phyloP scores from a whole-genome alignment of 2,329 filamentous ascomycete species.

The Alternaria gaisen region DNA sequence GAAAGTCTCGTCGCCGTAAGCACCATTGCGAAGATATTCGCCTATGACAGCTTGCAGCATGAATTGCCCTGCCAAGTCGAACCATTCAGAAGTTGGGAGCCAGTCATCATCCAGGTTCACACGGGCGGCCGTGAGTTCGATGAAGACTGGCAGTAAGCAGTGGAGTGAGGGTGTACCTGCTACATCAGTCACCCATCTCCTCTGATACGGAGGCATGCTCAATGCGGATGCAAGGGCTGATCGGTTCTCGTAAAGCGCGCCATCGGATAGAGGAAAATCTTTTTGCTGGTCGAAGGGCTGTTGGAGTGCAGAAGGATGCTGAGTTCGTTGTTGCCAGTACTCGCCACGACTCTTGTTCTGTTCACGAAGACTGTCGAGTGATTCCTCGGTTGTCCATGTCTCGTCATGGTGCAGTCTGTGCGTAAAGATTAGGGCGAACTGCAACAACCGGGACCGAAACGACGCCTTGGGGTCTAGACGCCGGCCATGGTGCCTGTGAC shows the following conservation, averaged over 20 bases:
- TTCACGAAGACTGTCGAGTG: constrained; percentile 48
- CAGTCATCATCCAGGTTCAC: constrained; percentile 42
- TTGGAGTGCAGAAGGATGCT: constrained; percentile 32
- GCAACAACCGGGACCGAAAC: constrained; percentile 60
- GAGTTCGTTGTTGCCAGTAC: constrained; percentile 33
- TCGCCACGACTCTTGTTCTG: constrained; percentile 47
- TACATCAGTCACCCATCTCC: constrained; percentile 41
- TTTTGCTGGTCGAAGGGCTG: constrained; percentile 36
- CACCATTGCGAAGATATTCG: constrained; percentile 55
- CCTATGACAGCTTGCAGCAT: constrained; percentile 62
- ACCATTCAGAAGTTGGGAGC: constrained; percentile 52
- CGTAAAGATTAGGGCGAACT: constrained; percentile 58
- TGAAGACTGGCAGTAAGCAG: constrained; percentile 59
- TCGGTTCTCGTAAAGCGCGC: constrained; percentile 41
- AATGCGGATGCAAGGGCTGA: constrained; percentile 36
- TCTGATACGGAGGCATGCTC: constrained; percentile 34
- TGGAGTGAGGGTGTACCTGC: constrained; percentile 50
- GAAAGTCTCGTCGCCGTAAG: constrained; percentile 48
- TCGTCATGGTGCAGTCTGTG: constrained; percentile 51
- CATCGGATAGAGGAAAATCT: constrained; percentile 40
- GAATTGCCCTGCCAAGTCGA: constrained; percentile 57
- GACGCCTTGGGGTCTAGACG: constrained; percentile 52
- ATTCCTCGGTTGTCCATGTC: constrained; percentile 49
- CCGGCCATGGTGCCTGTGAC: constrained; percentile 49
- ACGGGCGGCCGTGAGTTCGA: constrained; percentile 60